Evolutionary conservation across 495 filamentous ascomycete species (phyloP), one percentile per base, ranked within the genome.

Genomic region (Arthonia radiata): DNA sequence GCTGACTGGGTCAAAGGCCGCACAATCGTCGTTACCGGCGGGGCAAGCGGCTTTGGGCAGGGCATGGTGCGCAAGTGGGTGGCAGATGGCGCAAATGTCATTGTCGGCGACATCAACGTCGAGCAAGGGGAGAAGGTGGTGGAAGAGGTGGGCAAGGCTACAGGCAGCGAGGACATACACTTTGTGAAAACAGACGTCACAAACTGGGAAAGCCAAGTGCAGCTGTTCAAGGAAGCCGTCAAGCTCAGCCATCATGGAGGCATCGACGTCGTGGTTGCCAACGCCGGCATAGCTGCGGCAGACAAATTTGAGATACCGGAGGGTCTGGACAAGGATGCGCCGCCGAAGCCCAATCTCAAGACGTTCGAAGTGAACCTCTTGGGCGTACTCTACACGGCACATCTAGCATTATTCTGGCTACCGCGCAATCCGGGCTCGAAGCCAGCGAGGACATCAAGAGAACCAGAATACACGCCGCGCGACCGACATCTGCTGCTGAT

Each of bases 201-300:
- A 1, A 42, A 50, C 28, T 75, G 66, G 62, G 31, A 57, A 21
- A 59, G 57, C 23, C 70, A 74, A 33, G 54, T 66, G 23, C 35
- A 54, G 13, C 54, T 70, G 28, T 79, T 76, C 49, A 52, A 55
- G 9, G 29, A 36, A 23, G 56, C 61, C n/a, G 41, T 53, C n/a
- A 26, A 43, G 19, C 41, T 48, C 12, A 67, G 61, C 18, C 65
- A 65, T 1, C 46, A 60, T 18, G 53, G 57, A 5, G 38, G 47
- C 1, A 51, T 78, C 31, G 61, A 76, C 40, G 53, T 54, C 15
- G 62, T 77, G 0, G 57, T 76, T 28, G 66, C 68, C 25, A 74
- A 69, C 38, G 72, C 73, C 3, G 73, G 71, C 16, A 61, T 75
- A 27, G 54, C 60, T 40, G 53, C 61, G 16, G 33, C 44, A 6